phyloP scores from a whole-genome alignment of 768 basidiomycete genomes.

The Glaciozyma antarctica region DNA sequence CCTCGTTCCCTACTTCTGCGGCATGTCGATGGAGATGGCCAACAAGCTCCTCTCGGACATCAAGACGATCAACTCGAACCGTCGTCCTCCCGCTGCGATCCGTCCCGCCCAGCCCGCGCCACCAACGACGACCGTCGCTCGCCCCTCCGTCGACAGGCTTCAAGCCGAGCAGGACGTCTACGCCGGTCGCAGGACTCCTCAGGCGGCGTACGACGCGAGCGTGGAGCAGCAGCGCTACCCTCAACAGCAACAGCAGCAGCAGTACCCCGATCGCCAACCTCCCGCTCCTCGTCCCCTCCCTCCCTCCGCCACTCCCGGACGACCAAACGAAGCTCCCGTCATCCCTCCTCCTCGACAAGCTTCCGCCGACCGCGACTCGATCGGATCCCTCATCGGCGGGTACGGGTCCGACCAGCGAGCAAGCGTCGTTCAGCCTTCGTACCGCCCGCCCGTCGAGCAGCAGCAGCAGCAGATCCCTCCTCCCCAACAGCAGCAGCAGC shows the following conservation, averaged over 20 bases:
- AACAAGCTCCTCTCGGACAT: slow-evolving; percentile 82
- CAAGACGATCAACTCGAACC: slow-evolving; percentile 51
- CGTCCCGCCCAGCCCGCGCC: slow-evolving; percentile 13
- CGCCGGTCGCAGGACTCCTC: background rate
- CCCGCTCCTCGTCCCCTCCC: background rate
- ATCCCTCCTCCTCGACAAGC: slow-evolving; percentile 26
- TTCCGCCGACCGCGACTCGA: slow-evolving; percentile 30
- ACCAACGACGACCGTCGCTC: background rate
- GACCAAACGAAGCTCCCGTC: background rate
- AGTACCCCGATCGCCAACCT: slow-evolving; percentile 4
- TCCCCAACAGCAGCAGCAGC: slow-evolving; percentile 2
- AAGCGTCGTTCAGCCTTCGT: background rate
- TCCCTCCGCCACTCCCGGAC: background rate
- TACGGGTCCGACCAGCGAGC: slow-evolving; percentile 15
- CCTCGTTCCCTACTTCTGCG: slow-evolving; percentile 97
- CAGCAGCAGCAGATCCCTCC: slow-evolving; percentile 2
- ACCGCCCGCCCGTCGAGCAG: background rate
- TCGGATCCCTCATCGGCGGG: slow-evolving; percentile 17
- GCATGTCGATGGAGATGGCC: slow-evolving; percentile 99
- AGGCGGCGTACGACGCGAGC: slow-evolving; percentile 5
- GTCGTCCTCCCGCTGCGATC: slow-evolving; percentile 5
- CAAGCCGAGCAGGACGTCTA: slow-evolving; percentile 14
- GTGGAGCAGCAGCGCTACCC: background rate
- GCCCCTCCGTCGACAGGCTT: slow-evolving; percentile 16
- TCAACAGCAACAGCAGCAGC: slow-evolving; percentile 14